A percentile compares a stretch with the other conserved stretches of the same genome.
phyloP scores from a whole-genome alignment of 2,329 filamentous ascomycete species.

The Huntiella savannae region DNA sequence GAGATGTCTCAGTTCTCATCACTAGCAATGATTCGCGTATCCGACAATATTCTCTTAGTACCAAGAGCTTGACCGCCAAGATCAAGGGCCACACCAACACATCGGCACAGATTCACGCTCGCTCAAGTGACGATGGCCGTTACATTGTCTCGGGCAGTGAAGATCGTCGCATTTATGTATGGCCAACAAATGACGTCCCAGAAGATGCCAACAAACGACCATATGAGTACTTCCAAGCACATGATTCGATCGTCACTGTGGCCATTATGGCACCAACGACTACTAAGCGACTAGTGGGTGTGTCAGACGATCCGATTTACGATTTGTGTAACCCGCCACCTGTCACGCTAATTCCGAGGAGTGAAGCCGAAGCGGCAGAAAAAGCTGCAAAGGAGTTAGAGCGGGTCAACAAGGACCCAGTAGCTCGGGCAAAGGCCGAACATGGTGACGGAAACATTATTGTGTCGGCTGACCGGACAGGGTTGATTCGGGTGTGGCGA shows the following conservation, averaged over 20 bases:
- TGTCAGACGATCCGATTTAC: conserved; percentile 82
- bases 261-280: conserved; percentile 66
- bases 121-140: conserved; percentile 68
- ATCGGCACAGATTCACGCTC: conserved; percentile 75
- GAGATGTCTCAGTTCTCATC: conserved; percentile 66
- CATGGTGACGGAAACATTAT: conserved; percentile 79
- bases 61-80: conserved; percentile 73
- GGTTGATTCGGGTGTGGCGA: conserved; percentile 81
- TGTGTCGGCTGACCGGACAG: conserved; percentile 72
- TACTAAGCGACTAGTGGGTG: conserved; percentile 57
- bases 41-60: conserved; percentile 70
- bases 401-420: conserved; percentile 18
- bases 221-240: conserved; percentile 78
- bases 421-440: conserved; percentile 28
- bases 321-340: conserved; percentile 92
- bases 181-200: conserved; percentile 39
- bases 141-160: conserved; percentile 90
- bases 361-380: conserved; percentile 35
- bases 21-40: conserved; percentile 91
- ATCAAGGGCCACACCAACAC: conserved; percentile 82
- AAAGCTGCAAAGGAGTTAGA: conserved; percentile 13
- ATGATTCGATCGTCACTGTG: conserved; percentile 74
- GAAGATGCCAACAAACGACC: conserved; percentile 59
- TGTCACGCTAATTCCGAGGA: conserved; percentile 57
- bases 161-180: conserved; percentile 76